Percentiles rank a stretch among this genome's conserved stretches.
These are phyloP conservation scores for Cystobasidiaceae sp. DNA, from an alignment of 1,284 basidiomycete genomes.

Conservation along the genomic window DNA sequence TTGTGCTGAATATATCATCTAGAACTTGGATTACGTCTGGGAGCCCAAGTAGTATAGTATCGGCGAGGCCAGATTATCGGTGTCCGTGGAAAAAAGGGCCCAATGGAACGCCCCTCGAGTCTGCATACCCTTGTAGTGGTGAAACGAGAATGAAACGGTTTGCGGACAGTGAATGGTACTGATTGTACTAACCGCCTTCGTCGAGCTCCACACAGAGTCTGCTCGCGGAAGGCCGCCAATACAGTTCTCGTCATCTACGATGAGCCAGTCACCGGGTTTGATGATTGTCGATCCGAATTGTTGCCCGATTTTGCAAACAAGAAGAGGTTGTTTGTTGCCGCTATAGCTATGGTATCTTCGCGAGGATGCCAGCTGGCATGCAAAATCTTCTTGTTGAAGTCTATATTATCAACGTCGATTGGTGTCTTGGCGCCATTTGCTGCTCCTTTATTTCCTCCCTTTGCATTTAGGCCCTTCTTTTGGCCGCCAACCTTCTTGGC, in stretches of 20 bases:
- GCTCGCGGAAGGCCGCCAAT: neutral
- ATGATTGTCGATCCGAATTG: neutral
- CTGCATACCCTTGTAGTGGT: no score
- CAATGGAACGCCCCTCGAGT: no score
- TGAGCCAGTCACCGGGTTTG: constrained; percentile 26
- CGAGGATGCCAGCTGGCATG: constrained; percentile 87
- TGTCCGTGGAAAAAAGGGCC: no score
- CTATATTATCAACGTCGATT: constrained; percentile 83
- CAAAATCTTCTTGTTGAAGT: constrained; percentile 98
- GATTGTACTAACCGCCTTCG: no score
- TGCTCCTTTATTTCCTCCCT: constrained; percentile 27
- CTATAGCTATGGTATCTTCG: constrained; percentile 79
- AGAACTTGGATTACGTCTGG: no score
- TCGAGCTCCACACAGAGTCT: no score
- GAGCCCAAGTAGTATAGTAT: no score
- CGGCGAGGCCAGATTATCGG: no score
- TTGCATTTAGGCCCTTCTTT: constrained; percentile 49
- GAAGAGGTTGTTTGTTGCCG: constrained; percentile 51
- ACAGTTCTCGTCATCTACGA: constrained; percentile 1
- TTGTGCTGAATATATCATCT: no score
- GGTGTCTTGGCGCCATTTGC: constrained; percentile 58
- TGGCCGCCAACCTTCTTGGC: constrained; percentile 81
- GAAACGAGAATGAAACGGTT: no score
- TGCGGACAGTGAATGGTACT: no score
- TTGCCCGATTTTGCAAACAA: constrained; percentile 41